Evolutionary conservation across 371 early-diverging fungal genomes (phyloP).

Genomic region (Fennellomyces sp.): DNA sequence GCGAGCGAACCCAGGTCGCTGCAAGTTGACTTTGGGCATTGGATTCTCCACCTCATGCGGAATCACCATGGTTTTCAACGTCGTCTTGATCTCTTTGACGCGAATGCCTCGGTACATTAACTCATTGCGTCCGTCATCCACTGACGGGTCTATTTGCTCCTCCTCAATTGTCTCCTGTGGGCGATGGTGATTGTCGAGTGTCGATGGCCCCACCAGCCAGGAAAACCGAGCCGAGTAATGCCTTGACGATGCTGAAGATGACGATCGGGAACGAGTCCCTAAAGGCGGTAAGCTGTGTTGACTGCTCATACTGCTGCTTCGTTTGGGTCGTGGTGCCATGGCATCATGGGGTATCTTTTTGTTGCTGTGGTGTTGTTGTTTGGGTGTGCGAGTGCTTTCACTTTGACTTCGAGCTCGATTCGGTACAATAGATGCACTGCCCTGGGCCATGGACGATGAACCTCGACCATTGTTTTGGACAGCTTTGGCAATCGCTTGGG

Average conservation of each 20-base stretch:
- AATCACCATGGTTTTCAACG: constrained; percentile 49
- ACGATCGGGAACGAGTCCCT: constrained; percentile 3
- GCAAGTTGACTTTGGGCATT: constrained; percentile 42
- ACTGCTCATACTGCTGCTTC: constrained; percentile 14
- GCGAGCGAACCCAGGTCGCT: constrained; percentile 51
- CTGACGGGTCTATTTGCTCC: constrained; percentile 3
- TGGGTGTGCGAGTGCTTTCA: background rate
- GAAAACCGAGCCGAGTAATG: constrained; percentile 19
- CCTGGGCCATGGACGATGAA: constrained; percentile 41
- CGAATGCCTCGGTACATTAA: constrained; percentile 49
- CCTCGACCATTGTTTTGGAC: constrained; percentile 31
- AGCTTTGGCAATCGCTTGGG: constrained; percentile 50
- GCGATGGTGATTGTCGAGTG: background rate
- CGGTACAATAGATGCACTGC: constrained; percentile 48
- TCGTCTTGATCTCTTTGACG: constrained; percentile 56
- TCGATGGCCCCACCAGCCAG: constrained; percentile 8
- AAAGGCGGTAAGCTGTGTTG: constrained; percentile 3
- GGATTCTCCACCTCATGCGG: constrained; percentile 42
- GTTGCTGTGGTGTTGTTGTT: constrained; percentile 1
- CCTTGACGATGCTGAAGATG: constrained; percentile 12
- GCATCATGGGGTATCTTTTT: constrained; percentile 3
- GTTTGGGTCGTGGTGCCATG: constrained; percentile 11
- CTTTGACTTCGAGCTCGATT: constrained; percentile 2
- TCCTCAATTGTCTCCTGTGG: constrained; percentile 3
- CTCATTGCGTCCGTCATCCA: constrained; percentile 47